A percentile compares a stretch with the other conserved stretches of the same genome.
These are phyloP conservation scores for Lathyrus tuberosus DNA, from an alignment of 306 rosid genomes.

Conservation along the genomic window DNA sequence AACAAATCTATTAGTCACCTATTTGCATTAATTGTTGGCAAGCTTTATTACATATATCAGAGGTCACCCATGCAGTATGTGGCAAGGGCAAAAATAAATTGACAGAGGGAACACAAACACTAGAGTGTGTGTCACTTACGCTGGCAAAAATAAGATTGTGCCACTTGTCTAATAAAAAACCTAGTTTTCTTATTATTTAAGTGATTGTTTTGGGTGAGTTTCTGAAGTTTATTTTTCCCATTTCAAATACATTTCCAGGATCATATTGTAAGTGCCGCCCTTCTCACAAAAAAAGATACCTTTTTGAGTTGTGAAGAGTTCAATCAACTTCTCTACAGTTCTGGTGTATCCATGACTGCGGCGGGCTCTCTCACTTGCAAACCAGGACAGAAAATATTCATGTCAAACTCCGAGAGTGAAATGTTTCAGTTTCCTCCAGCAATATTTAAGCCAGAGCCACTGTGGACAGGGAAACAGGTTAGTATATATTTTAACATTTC, in stretches of 20 bases:
- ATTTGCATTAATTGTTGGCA: slow-evolving; percentile 14
- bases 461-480: slow-evolving; percentile 99
- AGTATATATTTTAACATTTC: slow-evolving; percentile 15
- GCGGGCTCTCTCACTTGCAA: slow-evolving; percentile 51
- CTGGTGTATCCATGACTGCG: slow-evolving; percentile 63
- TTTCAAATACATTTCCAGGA: slow-evolving; percentile 62
- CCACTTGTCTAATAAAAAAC: neutral
- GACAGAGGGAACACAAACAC: neutral
- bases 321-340: slow-evolving; percentile 86
- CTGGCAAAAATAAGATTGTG: neutral
- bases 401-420: slow-evolving; percentile 59
- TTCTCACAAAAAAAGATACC: slow-evolving; percentile 87
- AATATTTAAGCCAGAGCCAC: slow-evolving; percentile 84
- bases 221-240: slow-evolving; percentile 1
- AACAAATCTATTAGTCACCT: slow-evolving; percentile 5
- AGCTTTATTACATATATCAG: neutral
- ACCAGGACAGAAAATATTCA: slow-evolving; percentile 59
- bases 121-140: neutral
- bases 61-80: neutral
- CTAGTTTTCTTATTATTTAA: neutral
- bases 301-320: slow-evolving; percentile 68
- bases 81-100: neutral
- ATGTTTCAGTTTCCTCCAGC: slow-evolving; percentile 77
- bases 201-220: slow-evolving; percentile 13
- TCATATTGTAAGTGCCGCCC: slow-evolving; percentile 89